phyloP scores from a whole-genome alignment of 257 asterid species.

The Fraxinus americana region DNA sequence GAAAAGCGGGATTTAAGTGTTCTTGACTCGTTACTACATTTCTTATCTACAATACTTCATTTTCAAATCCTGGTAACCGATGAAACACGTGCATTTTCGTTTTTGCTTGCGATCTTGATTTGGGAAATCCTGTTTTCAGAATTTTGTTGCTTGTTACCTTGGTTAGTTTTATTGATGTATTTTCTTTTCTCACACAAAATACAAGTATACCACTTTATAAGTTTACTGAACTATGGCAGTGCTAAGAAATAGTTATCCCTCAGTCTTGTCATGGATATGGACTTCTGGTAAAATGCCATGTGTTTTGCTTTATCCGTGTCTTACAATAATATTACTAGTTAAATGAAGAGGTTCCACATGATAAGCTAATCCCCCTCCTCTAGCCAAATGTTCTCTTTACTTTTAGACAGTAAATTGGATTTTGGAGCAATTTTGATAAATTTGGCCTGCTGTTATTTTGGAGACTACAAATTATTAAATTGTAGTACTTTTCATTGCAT shows the following conservation, averaged over 20 bases:
- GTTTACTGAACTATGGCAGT: not conserved
- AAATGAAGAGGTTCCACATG: not conserved
- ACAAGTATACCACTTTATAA: not conserved
- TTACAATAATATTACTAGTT: not conserved
- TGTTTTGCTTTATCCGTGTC: not conserved
- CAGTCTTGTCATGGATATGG: not conserved
- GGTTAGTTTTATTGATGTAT: not conserved
- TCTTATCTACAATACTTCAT: not conserved
- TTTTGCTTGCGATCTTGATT: not conserved
- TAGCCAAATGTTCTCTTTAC: not conserved
- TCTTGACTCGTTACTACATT: not conserved
- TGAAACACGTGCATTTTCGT: not conserved
- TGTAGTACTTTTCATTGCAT: not conserved
- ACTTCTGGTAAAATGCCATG: not conserved
- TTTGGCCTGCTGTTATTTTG: not conserved
- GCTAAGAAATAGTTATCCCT: not conserved
- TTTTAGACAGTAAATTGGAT: not conserved
- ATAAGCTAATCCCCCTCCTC: not conserved
- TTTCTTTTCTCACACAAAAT: not conserved
- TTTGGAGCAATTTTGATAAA: not conserved
- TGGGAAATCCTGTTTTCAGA: not conserved
- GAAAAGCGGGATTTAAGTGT: not conserved
- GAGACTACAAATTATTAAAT: not conserved
- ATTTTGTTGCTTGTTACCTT: not conserved
- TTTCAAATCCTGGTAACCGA: not conserved